These are phyloP conservation scores for Plantago elongata DNA, from an alignment of 257 asterid genomes.

Conservation along the genomic window DNA sequence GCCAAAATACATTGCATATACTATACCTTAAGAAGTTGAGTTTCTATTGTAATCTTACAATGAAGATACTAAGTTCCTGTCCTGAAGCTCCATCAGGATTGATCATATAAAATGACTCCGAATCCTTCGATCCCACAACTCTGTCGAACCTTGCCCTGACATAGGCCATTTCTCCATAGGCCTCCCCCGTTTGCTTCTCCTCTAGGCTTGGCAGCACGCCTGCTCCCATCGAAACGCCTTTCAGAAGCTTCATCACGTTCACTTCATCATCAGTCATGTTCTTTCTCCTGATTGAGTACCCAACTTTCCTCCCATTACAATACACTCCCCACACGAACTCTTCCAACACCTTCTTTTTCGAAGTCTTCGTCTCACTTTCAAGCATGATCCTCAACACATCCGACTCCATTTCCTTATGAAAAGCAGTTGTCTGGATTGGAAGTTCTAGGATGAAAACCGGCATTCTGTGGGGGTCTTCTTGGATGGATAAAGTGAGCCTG, in stretches of 20 bases:
- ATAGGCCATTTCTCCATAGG: slow-evolving; percentile 65
- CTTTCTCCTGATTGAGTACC: slow-evolving; percentile 66
- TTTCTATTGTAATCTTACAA: slow-evolving; percentile 33
- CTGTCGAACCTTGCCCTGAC: slow-evolving; percentile 81
- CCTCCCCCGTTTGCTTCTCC: slow-evolving; percentile 35
- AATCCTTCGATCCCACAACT: slow-evolving; percentile 74
- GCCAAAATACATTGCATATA: no score
- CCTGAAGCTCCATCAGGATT: slow-evolving; percentile 83
- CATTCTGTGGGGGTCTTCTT: slow-evolving; percentile 75
- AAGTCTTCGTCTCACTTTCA: slow-evolving; percentile 71
- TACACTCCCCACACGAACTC: slow-evolving; percentile 91
- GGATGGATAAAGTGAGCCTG: slow-evolving; percentile 58
- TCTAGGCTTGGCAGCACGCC: slow-evolving; percentile 66
- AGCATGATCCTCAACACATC: slow-evolving; percentile 66
- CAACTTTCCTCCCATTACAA: slow-evolving; percentile 74
- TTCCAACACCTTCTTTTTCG: slow-evolving; percentile 60
- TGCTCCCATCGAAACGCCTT: slow-evolving; percentile 95
- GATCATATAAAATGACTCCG: slow-evolving; percentile 83
- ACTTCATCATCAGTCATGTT: slow-evolving; percentile 69
- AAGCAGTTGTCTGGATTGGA: slow-evolving; percentile 55
- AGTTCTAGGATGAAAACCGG: slow-evolving; percentile 84
- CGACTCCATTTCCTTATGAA: slow-evolving; percentile 80
- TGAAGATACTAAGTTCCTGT: slow-evolving; percentile 86
- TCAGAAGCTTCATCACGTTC: slow-evolving; percentile 63
- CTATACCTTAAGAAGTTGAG: no score